A percentile compares a stretch with the other conserved stretches of the same genome.
Conservation (phyloP, 164 flowering plant genomes). For the Magnolia kwangsiensis region DNA sequence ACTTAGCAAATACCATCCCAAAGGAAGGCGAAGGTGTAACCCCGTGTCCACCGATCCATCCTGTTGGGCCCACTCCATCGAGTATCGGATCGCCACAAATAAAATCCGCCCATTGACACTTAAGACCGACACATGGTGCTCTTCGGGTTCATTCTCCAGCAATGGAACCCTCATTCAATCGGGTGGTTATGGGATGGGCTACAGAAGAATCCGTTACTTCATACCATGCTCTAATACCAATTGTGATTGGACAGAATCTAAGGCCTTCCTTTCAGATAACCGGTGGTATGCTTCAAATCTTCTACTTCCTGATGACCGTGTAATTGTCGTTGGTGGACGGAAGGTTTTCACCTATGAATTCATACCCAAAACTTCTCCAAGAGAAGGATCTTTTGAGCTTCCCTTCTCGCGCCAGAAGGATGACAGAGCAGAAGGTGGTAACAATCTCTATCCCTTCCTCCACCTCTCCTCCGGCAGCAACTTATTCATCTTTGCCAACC, state of each 20-base stretch:
- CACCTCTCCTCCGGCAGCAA: constrained; percentile 71
- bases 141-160: constrained; percentile 63
- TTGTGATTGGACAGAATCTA: constrained; percentile 48
- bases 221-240: constrained; percentile 34
- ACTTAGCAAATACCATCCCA: constrained; percentile 15
- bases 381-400: constrained; percentile 32
- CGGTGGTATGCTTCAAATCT: constrained; percentile 66
- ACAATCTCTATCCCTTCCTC: constrained; percentile 67
- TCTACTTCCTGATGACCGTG: constrained; percentile 48
- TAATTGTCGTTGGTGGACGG: constrained; percentile 62
- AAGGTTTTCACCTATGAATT: constrained; percentile 51
- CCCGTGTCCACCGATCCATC: constrained; percentile 26
- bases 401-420: constrained; percentile 52
- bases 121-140: constrained; percentile 67
- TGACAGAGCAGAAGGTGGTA: constrained; percentile 22
- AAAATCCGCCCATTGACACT: constrained; percentile 41
- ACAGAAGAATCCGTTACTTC: constrained; percentile 36
- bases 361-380: constrained; percentile 33
- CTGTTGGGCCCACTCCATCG: constrained; percentile 76
- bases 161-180: constrained; percentile 59
- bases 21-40: constrained; percentile 25
- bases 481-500: constrained; percentile 67
- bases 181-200: constrained; percentile 52
- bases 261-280: constrained; percentile 11
- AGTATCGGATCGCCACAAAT: constrained; percentile 44